Base-by-base conservation (phyloP, 202 grass and related monocot genomes). In the Cymbopogon flexuosus region DNA sequence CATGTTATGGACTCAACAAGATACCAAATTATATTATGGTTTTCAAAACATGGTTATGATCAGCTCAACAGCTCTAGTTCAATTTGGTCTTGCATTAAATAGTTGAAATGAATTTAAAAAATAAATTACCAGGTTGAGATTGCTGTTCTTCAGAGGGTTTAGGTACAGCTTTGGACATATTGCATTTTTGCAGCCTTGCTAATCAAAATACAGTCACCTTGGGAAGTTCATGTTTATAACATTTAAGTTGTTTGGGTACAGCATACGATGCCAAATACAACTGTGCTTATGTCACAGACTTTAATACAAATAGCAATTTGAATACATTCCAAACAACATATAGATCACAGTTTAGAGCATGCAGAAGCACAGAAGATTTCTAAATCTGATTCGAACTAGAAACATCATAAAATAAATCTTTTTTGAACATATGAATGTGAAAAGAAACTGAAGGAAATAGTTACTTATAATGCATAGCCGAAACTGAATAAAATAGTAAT, bases 61-160 rank as follows among this genome's bases (percentile, higher is more conserved):
- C 10, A 72, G 5, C 27, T 41, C 58, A 62, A 73, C 41, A 41
- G 10, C 33, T 76, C 8, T 46, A 56, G 35, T 62, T 64, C 12
- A 75, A 52, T 58, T 77, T 77, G 64, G 42, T 75, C 10, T 62
- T 41, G 7, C 16, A 35, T 43, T 62, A 69, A 62, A 5, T 34
- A 65, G 11, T 62, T 19, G 11, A 75, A 36, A 68, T 54, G 12
- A 70, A 27, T 64, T 57, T 8, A 30, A 80, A 43, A 39, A 80
- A 74, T 76, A 84, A 70, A 15, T 75, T 11, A 39, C 42, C 70
- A 80, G 68, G 69, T 65, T 83, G 41, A 84, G 29, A 75, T 42
- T 68, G 22, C 0, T n/a, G 8, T 88, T 68, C 49, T 74, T 64
- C 70, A 68, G 37, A 40, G 35, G 27, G 27, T 27, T 27, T 27